Conservation (phyloP, 306 rosid species). For the Pterocarpus macrocarpus region DNA sequence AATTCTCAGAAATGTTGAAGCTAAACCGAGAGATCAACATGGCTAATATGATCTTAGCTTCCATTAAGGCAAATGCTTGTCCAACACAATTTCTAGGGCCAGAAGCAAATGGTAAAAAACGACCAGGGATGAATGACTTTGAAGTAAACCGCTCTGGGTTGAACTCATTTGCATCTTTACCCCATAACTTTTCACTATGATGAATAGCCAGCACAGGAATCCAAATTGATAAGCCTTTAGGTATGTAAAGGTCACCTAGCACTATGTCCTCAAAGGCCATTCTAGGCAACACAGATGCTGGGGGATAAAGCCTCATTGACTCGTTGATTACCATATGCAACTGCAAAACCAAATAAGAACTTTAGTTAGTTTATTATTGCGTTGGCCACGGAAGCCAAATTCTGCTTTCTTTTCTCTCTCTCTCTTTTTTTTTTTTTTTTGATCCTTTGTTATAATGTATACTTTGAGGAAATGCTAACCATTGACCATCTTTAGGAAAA, state of each 20-base stretch:
- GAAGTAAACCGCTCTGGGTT: slow-evolving; percentile 88
- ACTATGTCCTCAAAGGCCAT: slow-evolving; percentile 89
- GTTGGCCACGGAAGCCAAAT: background rate
- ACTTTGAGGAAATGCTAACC: slow-evolving; percentile 14
- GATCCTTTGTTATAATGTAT: background rate
- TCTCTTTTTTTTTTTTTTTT: background rate
- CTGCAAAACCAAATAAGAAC: slow-evolving; percentile 53
- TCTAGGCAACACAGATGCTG: slow-evolving; percentile 90
- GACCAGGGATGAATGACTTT: slow-evolving; percentile 68
- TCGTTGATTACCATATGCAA: slow-evolving; percentile 96
- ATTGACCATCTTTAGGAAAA: slow-evolving; percentile 34
- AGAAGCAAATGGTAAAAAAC: slow-evolving; percentile 85
- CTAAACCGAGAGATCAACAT: slow-evolving; percentile 77
- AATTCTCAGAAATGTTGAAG: slow-evolving; percentile 71
- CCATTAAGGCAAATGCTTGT: slow-evolving; percentile 91
- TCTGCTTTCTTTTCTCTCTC: too few species aligned
- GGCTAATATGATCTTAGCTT: slow-evolving; percentile 89
- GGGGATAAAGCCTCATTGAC: slow-evolving; percentile 90
- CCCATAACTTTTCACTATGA: slow-evolving; percentile 89
- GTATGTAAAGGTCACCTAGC: slow-evolving; percentile 84
- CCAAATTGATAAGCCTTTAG: slow-evolving; percentile 95
- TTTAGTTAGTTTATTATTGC: slow-evolving; percentile 18
- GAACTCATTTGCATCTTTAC: slow-evolving; percentile 91
- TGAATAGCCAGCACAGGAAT: slow-evolving; percentile 97
- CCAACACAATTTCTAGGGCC: slow-evolving; percentile 96